Evolutionary conservation across 164 flowering plant genomes (phyloP).

Genomic region (Macadamia integrifolia): DNA sequence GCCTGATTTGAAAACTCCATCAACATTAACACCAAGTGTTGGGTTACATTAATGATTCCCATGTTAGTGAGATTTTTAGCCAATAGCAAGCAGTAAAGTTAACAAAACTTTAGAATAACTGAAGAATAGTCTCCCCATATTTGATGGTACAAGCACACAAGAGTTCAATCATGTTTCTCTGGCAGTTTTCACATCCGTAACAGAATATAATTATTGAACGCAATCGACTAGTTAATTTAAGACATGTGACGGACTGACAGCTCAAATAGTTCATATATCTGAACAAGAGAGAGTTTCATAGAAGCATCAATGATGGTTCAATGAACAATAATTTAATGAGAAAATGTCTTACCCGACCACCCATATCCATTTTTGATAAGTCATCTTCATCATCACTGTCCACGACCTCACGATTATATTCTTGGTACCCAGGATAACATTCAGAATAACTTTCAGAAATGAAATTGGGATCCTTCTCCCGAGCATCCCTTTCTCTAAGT

Average conservation of each 20-base stretch:
- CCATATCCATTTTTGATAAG: conserved; percentile 99
- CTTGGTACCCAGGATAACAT: conserved; percentile 98
- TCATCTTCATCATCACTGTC: conserved; percentile 96
- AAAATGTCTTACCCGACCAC: conserved; percentile 68
- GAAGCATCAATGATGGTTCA: neutral
- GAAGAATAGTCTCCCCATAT: neutral
- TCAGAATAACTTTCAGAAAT: conserved; percentile 98
- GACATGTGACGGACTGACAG: neutral
- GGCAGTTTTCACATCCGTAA: too few relatives aligned
- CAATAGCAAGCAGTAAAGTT: neutral
- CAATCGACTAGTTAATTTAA: neutral
- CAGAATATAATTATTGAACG: too few relatives aligned
- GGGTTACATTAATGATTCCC: neutral
- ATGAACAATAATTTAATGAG: neutral
- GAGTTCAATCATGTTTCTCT: neutral
- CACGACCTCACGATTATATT: conserved; percentile 88
- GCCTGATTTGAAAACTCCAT: conserved; percentile 40
- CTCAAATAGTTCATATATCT: neutral
- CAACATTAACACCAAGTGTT: neutral
- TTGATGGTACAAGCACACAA: neutral
- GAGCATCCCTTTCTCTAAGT: conserved; percentile 87
- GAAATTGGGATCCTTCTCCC: conserved; percentile 97
- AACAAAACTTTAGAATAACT: neutral
- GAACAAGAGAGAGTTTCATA: neutral
- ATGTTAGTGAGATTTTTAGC: neutral